phyloP scores from a whole-genome alignment of 1,284 basidiomycete genomes.

The Pulveroboletus sp. region DNA sequence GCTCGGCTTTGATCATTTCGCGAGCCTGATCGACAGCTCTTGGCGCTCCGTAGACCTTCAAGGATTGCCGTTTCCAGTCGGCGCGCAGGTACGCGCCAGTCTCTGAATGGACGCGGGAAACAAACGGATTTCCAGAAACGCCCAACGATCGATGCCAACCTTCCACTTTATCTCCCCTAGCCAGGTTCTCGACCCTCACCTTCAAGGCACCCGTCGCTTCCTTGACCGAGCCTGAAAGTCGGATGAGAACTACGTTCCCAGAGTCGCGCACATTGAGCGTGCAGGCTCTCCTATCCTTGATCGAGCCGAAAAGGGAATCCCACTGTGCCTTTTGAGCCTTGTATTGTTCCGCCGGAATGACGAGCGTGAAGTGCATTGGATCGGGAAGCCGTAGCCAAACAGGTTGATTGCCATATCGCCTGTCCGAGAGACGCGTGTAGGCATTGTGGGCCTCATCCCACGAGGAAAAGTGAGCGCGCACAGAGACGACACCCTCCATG shows the following conservation, averaged over 20 bases:
- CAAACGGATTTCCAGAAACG: conserved; percentile 35
- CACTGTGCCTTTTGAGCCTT: conserved; percentile 50
- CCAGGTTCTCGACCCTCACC: conserved; percentile 56
- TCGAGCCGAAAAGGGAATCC: conserved; percentile 42
- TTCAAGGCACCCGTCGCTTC: conserved; percentile 55
- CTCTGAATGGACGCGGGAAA: conserved; percentile 36
- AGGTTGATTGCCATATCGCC: conserved; percentile 34
- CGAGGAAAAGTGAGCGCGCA: conserved; percentile 45
- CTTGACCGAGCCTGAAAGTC: conserved; percentile 41
- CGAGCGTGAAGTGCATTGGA: conserved; percentile 49
- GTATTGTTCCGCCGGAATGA: conserved; percentile 50
- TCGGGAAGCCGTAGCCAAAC: conserved; percentile 44
- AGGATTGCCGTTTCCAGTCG: conserved; percentile 43
- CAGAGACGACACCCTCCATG: conserved; percentile 32
- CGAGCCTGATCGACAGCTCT: conserved; percentile 41
- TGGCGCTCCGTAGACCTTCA: conserved; percentile 46
- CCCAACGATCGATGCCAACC: conserved; percentile 51
- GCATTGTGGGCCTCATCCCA: conserved; percentile 50
- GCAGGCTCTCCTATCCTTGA: conserved; percentile 37
- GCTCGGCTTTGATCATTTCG: conserved; percentile 43
- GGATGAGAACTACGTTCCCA: conserved; percentile 28
- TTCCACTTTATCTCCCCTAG: conserved; percentile 48
- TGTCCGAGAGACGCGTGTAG: conserved; percentile 32
- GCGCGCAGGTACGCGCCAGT: conserved; percentile 45
- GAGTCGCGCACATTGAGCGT: conserved; percentile 25